A percentile compares a stretch with the other conserved stretches of the same genome.
These are phyloP conservation scores for Trametes meyenii DNA, from an alignment of 768 basidiomycete genomes.

Conservation along the genomic window DNA sequence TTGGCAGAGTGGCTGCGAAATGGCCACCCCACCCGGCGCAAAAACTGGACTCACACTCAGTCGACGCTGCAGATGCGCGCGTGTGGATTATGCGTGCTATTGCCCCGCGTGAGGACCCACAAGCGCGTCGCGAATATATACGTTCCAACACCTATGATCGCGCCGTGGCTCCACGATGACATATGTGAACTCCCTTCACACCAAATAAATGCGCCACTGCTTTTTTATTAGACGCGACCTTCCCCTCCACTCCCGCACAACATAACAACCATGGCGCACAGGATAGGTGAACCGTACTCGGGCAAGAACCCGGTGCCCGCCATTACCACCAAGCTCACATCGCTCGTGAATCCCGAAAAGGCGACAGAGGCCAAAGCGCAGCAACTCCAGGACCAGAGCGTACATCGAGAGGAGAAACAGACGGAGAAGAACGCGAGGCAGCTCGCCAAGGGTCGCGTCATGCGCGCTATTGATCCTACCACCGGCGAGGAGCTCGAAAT, in stretches of 20 bases:
- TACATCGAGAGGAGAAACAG: conserved; percentile 29
- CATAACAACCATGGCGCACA: conserved; percentile 32
- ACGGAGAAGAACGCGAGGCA: conserved; percentile 29
- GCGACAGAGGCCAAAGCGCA: conserved; percentile 36
- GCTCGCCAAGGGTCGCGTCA: conserved; percentile 34
- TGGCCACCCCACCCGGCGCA: too few relatives aligned
- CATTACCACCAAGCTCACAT: conserved; percentile 33
- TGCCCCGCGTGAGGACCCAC: too few relatives aligned
- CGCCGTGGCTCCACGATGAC: not conserved
- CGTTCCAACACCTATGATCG: not conserved
- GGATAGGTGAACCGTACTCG: conserved; percentile 34
- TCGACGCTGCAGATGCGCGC: too few relatives aligned
- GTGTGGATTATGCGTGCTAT: too few relatives aligned
- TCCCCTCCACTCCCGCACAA: not conserved
- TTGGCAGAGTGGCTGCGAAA: too few relatives aligned
- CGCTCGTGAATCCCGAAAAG: conserved; percentile 34
- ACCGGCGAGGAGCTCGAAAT: conserved; percentile 53
- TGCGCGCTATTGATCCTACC: conserved; percentile 49
- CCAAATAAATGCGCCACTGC: not conserved
- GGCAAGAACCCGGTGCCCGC: conserved; percentile 38
- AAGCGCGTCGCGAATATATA: too few relatives aligned
- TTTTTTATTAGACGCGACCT: not conserved
- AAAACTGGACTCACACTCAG: too few relatives aligned
- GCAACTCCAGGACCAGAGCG: conserved; percentile 31
- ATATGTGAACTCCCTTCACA: not conserved